Evolutionary conservation across 2,329 filamentous ascomycete species (phyloP), one percentile per base, ranked within the genome.

Genomic region (Fragosphaeria purpurea): DNA sequence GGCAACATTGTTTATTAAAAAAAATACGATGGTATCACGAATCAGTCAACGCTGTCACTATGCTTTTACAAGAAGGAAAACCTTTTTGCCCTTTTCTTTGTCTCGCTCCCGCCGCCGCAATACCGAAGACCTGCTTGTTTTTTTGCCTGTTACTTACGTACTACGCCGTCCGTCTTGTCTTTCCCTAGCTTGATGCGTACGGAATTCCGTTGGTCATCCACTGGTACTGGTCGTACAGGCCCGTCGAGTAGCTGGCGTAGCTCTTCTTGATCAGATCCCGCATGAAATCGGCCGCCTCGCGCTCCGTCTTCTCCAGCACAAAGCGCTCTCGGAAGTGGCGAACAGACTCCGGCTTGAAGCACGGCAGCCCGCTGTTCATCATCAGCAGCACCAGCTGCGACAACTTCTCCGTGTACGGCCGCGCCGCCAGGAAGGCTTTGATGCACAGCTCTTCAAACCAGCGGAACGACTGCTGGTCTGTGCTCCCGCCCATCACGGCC

Each of bases 141-240:
- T 22, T 22, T 22, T 22, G 22, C 22, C 22, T 22, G 22, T 22
- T 22, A 22, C 22, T 22, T 22, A 22, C 22, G 22, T 22, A 22
- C 22, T 22, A 22, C 22, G 22, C 22, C 22, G 3, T 22, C 22
- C 22, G 22, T 22, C 22, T 22, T 22, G 22, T 37, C 38, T 5
- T 8, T 13, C 42, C 13, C 53, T 56, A 57, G 38, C 44, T 57
- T 7, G 56, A 57, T 12, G 56, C 52, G 41, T 57, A 58, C 13
- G 56, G 56, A 48, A 58, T 58, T 5, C 56, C 56, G 47, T 58
- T 58, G 4, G 56, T 58, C 53, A 58, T 57, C 54, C 55, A 58
- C 73, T 99, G 93, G 75, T 96, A 99, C 67, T 95, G 88, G 70
- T 99, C 94, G 66, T 99, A 99, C 45, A 91, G 85, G 57, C 88